Evolutionary conservation across 306 rosid species (phyloP).

Genomic region (Pterocarpus macrocarpus): DNA sequence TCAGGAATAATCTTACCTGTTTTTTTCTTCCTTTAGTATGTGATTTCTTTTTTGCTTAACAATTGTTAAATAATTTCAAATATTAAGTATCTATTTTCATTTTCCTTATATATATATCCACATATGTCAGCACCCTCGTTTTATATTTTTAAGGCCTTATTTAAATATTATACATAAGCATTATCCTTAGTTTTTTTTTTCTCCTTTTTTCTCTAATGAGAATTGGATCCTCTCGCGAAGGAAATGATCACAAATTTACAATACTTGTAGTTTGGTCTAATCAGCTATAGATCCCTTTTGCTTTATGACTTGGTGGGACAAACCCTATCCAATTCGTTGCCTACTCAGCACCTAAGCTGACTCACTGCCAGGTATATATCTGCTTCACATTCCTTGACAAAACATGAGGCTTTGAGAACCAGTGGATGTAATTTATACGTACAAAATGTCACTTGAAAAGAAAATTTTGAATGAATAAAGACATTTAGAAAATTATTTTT

Average conservation of each 20-base stretch:
- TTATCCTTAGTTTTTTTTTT: background rate
- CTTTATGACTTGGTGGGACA: slow-evolving; percentile 1
- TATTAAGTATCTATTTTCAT: too few species aligned
- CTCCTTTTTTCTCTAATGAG: background rate
- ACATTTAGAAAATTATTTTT: background rate
- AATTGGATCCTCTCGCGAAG: background rate
- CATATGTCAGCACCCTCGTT: background rate
- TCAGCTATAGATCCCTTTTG: background rate
- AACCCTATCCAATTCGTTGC: slow-evolving; percentile 36
- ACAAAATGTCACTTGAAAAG: background rate
- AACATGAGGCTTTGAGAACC: background rate
- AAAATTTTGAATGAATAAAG: background rate
- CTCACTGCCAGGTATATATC: slow-evolving; percentile 41
- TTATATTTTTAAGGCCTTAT: background rate
- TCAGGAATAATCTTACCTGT: too few species aligned
- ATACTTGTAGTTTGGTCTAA: slow-evolving; percentile 6
- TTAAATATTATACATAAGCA: background rate
- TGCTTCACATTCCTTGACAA: background rate
- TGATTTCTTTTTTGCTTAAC: too few species aligned
- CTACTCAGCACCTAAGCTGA: slow-evolving; percentile 41
- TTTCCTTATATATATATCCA: too few species aligned
- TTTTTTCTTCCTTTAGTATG: too few species aligned
- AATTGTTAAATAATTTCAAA: too few species aligned
- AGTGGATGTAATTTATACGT: slow-evolving; percentile 24
- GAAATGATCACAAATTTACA: background rate